phyloP scores from a whole-genome alignment of 2,329 filamentous ascomycete species.

The Penicillium sp. region DNA sequence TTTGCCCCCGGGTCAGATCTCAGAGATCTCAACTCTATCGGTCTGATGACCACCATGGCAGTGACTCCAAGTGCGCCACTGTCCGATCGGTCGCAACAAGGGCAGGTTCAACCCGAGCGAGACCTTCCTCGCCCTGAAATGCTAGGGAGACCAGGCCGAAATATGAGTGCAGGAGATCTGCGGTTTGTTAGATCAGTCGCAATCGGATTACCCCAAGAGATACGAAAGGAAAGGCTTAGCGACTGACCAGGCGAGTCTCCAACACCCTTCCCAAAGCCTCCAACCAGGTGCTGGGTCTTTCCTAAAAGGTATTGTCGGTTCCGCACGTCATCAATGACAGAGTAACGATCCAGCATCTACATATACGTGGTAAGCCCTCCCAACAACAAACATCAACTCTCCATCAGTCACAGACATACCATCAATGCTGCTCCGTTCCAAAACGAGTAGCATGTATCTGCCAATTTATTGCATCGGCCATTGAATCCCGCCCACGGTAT shows the following conservation, averaged over 20 bases:
- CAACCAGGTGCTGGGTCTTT: constrained; percentile 79
- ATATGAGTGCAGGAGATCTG: constrained; percentile 80
- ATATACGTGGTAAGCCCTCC: constrained; percentile 8
- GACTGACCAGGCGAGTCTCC: constrained; percentile 59
- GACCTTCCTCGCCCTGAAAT: constrained; percentile 61
- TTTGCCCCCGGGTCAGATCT: too few relatives aligned
- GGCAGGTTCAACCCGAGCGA: constrained; percentile 67
- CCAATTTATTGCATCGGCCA: constrained; percentile 81
- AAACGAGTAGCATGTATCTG: constrained; percentile 94
- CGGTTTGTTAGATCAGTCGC: constrained; percentile 5
- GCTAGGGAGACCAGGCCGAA: constrained; percentile 76
- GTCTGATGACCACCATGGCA: constrained; percentile 30
- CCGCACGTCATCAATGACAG: constrained; percentile 54
- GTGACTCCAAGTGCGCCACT: constrained; percentile 34
- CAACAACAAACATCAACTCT: neutral
- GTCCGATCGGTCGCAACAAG: constrained; percentile 63
- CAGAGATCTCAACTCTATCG: neutral
- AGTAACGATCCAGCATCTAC: constrained; percentile 53
- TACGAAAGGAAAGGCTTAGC: neutral
- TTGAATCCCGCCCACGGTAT: constrained; percentile 69
- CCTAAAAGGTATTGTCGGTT: constrained; percentile 75
- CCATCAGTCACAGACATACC: constrained; percentile 26
- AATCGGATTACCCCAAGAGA: too few relatives aligned
- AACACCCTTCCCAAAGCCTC: constrained; percentile 70
- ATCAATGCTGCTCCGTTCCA: constrained; percentile 69